Base-by-base conservation (phyloP, 2,329 filamentous ascomycete species). In the Colletotrichum horii region DNA sequence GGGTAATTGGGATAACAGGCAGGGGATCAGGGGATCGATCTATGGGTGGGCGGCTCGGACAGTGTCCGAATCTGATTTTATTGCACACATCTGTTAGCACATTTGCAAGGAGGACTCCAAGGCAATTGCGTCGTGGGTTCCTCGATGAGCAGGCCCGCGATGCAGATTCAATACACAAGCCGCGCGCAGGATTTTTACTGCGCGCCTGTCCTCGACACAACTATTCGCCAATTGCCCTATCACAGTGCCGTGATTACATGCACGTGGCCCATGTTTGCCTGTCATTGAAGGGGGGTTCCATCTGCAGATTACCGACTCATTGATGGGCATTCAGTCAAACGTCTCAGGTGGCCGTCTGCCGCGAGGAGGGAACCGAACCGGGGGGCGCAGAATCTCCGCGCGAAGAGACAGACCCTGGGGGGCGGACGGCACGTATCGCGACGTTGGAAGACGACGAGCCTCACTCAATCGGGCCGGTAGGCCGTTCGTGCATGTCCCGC, bases 61-160 rank as follows among this genome's bases (percentile, higher is more conserved):
- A 60, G 56, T 64, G 74, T 76, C 74, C 74, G 74, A 69, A 69
- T 69, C 34, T 76, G 74, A 73, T 43, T 69, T 65, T 60, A 38
- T 56, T 28, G 65, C 74, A 69, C 52, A 74, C 34, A 48, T 48
- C 58, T n/a, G 36, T 71, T 24, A 26, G 19, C 56, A 30, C 15
- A 52, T 30, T 66, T 52, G n/a, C 38, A 32, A 56, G 28, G 30
- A 64, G 66, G 66, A n/a, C 24, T 48, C 14, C 6, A 58, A 30
- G 15, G 32, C 66, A 43, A 22, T 60, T 43, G n/a, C 22, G 28
- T 52, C 22, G 38, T 14, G 26, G 38, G 43, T 22, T 32, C 4
- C 28, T n/a, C 26, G 26, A 55, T 16, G 52, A 15, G 30, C 16
- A 32, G 55, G 61, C 32, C 61, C 32, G 34, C 61, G 30, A 43